These are phyloP conservation scores for Meripilus lineatus DNA, from an alignment of 1,284 basidiomycete species.

Conservation along the genomic window DNA sequence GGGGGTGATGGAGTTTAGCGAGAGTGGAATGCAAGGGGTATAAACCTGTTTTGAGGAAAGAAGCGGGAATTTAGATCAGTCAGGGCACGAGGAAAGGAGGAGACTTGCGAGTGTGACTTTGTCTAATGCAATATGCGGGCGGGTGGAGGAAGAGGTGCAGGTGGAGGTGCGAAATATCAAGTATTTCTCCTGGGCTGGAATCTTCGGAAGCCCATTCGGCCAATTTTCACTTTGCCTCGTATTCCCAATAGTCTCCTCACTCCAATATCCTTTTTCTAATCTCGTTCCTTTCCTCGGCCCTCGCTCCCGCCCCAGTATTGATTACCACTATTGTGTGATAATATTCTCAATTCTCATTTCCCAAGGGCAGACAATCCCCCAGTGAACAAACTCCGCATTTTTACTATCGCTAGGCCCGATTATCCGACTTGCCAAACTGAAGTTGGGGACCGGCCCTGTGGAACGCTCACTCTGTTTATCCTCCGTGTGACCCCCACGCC, in stretches of 20 bases:
- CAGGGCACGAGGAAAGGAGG: constrained; percentile 13
- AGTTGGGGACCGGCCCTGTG: constrained; percentile 15
- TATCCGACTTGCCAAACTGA: constrained; percentile 16
- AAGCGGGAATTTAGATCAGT: constrained; percentile 1
- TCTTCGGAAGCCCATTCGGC: too few relatives aligned
- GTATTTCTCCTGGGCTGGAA: too few relatives aligned
- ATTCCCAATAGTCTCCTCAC: too few relatives aligned
- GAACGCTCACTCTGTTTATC: constrained; percentile 9
- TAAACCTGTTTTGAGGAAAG: constrained; percentile 13
- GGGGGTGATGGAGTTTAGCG: constrained; percentile 24
- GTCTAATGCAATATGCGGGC: neutral
- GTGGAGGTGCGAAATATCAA: neutral
- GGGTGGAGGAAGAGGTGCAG: neutral
- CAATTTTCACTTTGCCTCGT: too few relatives aligned
- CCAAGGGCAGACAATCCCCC: constrained; percentile 1
- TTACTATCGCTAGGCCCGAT: constrained; percentile 19
- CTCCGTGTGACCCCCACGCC: constrained; percentile 21
- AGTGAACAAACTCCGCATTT: constrained; percentile 21
- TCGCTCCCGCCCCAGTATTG: neutral
- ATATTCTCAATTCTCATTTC: constrained; percentile 5
- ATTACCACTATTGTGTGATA: constrained; percentile 2
- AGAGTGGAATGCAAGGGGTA: constrained; percentile 16
- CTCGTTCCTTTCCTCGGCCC: neutral
- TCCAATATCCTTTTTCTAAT: too few relatives aligned
- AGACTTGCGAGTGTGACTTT: neutral